Evolutionary conservation across 345 rosid genomes (phyloP).

Genomic region (Litchi chinensis): DNA sequence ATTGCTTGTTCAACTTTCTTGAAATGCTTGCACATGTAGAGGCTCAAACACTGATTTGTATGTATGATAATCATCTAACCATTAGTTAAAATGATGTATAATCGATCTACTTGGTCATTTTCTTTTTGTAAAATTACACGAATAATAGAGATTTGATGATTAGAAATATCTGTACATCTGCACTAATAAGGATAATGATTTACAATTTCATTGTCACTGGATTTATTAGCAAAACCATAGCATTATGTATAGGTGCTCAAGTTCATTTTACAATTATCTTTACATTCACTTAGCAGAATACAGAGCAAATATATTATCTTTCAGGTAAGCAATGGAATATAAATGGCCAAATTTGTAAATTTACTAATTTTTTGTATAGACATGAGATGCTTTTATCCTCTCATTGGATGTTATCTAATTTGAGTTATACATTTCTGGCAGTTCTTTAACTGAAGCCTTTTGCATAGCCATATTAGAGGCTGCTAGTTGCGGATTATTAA

Average conservation of each 20-base stretch:
- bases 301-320: not conserved
- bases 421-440: slow-evolving; percentile 39
- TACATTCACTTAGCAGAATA: not conserved
- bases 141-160: not conserved
- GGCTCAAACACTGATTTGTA: not conserved
- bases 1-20: not conserved
- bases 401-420: not conserved
- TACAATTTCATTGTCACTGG: not conserved
- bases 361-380: not conserved
- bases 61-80: slow-evolving; percentile 1
- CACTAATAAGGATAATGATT: not conserved
- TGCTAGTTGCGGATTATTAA: slow-evolving; percentile 93
- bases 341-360: not conserved
- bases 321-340: not conserved
- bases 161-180: not conserved
- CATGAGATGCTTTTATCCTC: not conserved
- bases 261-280: not conserved
- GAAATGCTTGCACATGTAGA: not conserved
- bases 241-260: not conserved
- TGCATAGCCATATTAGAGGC: slow-evolving; percentile 99
- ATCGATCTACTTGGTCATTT: not conserved
- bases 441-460: slow-evolving; percentile 98
- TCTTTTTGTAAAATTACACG: not conserved
- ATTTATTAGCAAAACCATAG: not conserved
- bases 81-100: not conserved